A percentile compares a stretch with the other conserved stretches of the same genome.
Conservation (phyloP, 139 green algal species). For the Ulvella scutata region DNA sequence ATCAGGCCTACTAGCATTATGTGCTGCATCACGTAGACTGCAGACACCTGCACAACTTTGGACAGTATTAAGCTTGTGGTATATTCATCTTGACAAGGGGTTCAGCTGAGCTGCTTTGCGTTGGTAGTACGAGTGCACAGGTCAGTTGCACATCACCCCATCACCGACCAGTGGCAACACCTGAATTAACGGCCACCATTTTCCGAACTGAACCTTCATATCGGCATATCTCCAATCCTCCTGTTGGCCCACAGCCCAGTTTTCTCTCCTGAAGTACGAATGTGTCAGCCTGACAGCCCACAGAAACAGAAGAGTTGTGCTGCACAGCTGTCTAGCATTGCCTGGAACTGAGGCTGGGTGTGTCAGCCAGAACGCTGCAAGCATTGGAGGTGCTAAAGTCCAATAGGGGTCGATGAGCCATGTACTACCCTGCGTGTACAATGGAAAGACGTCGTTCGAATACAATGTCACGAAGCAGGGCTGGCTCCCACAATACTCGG, state of each 20-base stretch:
- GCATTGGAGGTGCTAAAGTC: constrained; percentile 36
- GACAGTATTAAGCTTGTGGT: not conserved
- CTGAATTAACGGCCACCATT: constrained; percentile 14
- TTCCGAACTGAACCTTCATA: constrained; percentile 14
- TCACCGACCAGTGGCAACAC: not conserved
- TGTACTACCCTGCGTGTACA: constrained; percentile 6
- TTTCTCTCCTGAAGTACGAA: constrained; percentile 52
- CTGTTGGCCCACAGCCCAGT: constrained; percentile 34
- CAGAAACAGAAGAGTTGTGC: constrained; percentile 18
- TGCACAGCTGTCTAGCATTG: not conserved
- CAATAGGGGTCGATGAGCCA: constrained; percentile 50
- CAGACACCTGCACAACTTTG: constrained; percentile 28
- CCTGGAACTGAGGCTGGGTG: constrained; percentile 16
- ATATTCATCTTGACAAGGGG: not conserved
- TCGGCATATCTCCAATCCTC: constrained; percentile 58
- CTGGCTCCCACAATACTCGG: too few relatives aligned
- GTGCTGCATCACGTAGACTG: constrained; percentile 25
- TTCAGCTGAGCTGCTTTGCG: too few relatives aligned
- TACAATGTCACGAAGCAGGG: too few relatives aligned
- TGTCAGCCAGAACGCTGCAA: constrained; percentile 26
- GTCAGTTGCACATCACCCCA: not conserved
- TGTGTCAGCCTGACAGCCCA: constrained; percentile 44
- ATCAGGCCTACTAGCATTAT: constrained; percentile 33
- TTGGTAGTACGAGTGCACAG: too few relatives aligned
- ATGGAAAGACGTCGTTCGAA: too few relatives aligned